A percentile compares a stretch with the other conserved stretches of the same genome.
Evolutionary conservation across 768 basidiomycete species (phyloP).

Genomic region (Tulasnella sp.): DNA sequence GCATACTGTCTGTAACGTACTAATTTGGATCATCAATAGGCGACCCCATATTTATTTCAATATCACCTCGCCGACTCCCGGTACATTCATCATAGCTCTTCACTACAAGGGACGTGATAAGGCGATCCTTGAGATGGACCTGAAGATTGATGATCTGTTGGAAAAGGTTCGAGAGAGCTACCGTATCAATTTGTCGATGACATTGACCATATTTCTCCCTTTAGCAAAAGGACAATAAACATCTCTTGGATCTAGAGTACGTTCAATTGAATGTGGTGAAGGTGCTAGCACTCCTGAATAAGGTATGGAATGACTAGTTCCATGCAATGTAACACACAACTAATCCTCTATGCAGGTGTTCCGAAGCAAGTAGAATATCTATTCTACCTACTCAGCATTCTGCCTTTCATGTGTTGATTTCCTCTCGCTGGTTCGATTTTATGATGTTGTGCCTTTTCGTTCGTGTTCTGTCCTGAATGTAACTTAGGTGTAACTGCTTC

Average conservation of each 20-base stretch:
- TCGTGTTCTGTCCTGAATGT: too few species aligned
- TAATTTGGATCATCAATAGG: conserved; percentile 30
- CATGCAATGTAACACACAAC: not conserved
- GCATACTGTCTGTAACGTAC: conserved; percentile 9
- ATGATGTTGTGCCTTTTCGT: too few species aligned
- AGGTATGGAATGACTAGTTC: conserved; percentile 39
- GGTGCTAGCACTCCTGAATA: conserved; percentile 81
- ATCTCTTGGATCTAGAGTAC: conserved; percentile 91
- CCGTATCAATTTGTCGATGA: too few species aligned
- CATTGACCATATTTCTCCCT: not conserved
- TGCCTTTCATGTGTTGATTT: not conserved
- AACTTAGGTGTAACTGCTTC: too few species aligned
- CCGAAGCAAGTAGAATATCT: conserved; percentile 10
- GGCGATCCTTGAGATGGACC: conserved; percentile 98
- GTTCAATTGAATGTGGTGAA: conserved; percentile 95
- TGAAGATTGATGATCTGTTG: conserved; percentile 94
- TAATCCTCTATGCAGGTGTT: conserved; percentile 1
- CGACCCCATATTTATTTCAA: conserved; percentile 99
- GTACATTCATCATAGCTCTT: conserved; percentile 96
- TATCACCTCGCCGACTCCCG: conserved; percentile 93
- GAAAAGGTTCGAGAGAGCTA: conserved; percentile 62
- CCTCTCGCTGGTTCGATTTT: too few species aligned
- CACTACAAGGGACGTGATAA: conserved; percentile 99
- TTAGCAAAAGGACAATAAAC: conserved; percentile 99
- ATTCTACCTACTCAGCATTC: not conserved